Evolutionary conservation across 805 yeast species (phyloP).

Genomic region (Saturnispora mendoncae): DNA sequence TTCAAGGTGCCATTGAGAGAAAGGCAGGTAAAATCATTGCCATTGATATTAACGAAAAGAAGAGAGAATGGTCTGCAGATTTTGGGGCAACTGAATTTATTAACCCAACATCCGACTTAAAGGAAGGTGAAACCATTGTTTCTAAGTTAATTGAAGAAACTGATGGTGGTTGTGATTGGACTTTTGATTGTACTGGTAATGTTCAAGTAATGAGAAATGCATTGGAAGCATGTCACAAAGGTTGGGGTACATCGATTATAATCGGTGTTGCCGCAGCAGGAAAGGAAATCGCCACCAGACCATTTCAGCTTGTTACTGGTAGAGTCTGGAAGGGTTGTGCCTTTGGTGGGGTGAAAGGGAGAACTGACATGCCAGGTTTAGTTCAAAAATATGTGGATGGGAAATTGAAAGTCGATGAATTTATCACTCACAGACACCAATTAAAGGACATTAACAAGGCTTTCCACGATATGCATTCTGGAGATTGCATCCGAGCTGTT

Average conservation of each 20-base stretch:
- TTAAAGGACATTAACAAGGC: slow-evolving; percentile 78
- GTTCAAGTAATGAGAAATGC: slow-evolving; percentile 93
- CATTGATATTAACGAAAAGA: slow-evolving; percentile 77
- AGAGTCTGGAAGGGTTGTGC: slow-evolving; percentile 99
- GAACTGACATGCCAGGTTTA: slow-evolving; percentile 86
- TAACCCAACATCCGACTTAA: slow-evolving; percentile 64
- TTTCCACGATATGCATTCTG: slow-evolving; percentile 89
- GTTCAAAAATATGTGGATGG: slow-evolving; percentile 82
- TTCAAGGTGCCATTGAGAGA: slow-evolving; percentile 86
- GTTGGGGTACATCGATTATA: slow-evolving; percentile 94
- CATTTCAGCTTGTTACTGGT: slow-evolving; percentile 98
- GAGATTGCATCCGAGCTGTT: slow-evolving; percentile 92
- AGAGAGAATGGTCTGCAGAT: slow-evolving; percentile 75
- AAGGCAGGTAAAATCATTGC: slow-evolving; percentile 77
- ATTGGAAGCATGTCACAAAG: slow-evolving; percentile 94
- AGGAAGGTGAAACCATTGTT: slow-evolving; percentile 68
- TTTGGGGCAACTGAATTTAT: slow-evolving; percentile 96
- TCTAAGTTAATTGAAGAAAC: slow-evolving; percentile 80
- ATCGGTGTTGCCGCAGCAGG: slow-evolving; percentile 99
- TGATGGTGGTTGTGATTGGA: slow-evolving; percentile 94
- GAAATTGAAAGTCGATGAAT: slow-evolving; percentile 82
- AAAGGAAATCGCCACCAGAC: slow-evolving; percentile 91
- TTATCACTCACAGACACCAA: slow-evolving; percentile 82
- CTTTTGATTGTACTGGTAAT: slow-evolving; percentile 98
- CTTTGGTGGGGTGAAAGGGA: slow-evolving; percentile 98